Evolutionary conservation across 2,329 filamentous ascomycete genomes (phyloP), one percentile per base, ranked within the genome.

Genomic region (Claviceps pazoutovae): DNA sequence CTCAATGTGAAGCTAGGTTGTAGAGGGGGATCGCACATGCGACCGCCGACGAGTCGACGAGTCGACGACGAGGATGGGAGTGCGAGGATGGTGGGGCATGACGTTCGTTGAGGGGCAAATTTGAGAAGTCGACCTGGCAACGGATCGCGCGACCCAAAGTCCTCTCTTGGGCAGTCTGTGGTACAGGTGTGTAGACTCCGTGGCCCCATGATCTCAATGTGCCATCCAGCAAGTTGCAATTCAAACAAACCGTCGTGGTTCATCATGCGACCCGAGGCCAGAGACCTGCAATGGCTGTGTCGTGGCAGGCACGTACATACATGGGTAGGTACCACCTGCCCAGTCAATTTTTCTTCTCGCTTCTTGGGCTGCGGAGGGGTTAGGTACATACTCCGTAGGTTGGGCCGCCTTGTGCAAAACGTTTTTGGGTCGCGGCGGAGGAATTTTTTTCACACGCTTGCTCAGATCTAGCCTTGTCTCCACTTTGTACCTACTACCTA

Each of bases 61-160:
- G 30, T 34, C 30, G 30, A 50, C n/a, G 48, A 50, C 41, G 55
- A 44, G 54, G 53, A 52, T 51, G 56, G 62, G n/a, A n/a, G n/a
- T n/a, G n/a, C 41, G 55, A 44, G 54, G 53, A 52, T 51, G 56
- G 62, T 61, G 61, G 62, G 59, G 60, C 56, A 63, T 65, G 63
- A 64, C 62, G 62, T 63, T 19, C 19, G 44, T 61, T 56, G 52
- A 55, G 55, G 56, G 51, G 53, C 45, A 34, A 43, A 36, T 17
- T 30, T 16, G 26, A 36, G 13, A 16, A 51, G 30, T 34, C 30
- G 9, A 11, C 30, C 4, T 34, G 30, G 30, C 30, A 34, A 34
- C 30, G 30, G 3, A 34, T 34, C 30, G 30, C 30, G 30, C 30
- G 30, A 11, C 30, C 30, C 30, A 42, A 48, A 21, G 21, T 48